Evolutionary conservation across 768 basidiomycete genomes (phyloP).

Genomic region (Pleurotus tuoliensis): DNA sequence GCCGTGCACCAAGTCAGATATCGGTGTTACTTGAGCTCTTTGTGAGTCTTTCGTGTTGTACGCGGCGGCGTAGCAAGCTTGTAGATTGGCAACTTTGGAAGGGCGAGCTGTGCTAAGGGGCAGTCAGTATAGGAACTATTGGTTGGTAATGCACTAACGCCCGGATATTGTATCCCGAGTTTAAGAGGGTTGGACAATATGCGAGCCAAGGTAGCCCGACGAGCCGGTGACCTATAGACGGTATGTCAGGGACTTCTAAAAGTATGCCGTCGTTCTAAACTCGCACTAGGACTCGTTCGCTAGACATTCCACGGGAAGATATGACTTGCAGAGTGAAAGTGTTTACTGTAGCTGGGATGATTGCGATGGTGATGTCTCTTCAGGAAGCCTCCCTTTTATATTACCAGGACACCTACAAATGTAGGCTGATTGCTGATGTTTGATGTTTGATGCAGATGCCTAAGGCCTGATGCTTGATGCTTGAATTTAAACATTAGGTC

Average conservation of each 20-base stretch:
- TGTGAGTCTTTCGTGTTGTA: slow-evolving; percentile 12
- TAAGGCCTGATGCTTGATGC: too few species aligned
- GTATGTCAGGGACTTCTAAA: not conserved
- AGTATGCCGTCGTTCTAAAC: too few species aligned
- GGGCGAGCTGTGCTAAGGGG: slow-evolving; percentile 16
- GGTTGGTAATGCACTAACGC: not conserved
- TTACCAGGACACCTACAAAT: too few species aligned
- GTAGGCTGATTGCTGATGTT: too few species aligned
- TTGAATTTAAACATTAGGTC: too few species aligned
- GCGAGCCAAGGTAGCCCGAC: slow-evolving; percentile 2
- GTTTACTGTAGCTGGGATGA: too few species aligned
- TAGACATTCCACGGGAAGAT: too few species aligned
- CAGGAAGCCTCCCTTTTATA: too few species aligned
- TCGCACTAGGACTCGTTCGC: too few species aligned
- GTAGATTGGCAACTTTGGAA: slow-evolving; percentile 15
- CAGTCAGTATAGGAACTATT: not conserved
- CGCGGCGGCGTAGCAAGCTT: slow-evolving; percentile 12
- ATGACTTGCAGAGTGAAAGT: too few species aligned
- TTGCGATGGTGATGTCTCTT: too few species aligned
- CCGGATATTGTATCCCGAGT: not conserved
- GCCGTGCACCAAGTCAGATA: slow-evolving; percentile 24
- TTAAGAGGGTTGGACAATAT: not conserved
- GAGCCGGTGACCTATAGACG: not conserved
- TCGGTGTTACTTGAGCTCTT: slow-evolving; percentile 22
- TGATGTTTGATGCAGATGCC: too few species aligned